Conservation (phyloP, 2,329 filamentous ascomycete genomes). For the Arthroderma uncinatum region DNA sequence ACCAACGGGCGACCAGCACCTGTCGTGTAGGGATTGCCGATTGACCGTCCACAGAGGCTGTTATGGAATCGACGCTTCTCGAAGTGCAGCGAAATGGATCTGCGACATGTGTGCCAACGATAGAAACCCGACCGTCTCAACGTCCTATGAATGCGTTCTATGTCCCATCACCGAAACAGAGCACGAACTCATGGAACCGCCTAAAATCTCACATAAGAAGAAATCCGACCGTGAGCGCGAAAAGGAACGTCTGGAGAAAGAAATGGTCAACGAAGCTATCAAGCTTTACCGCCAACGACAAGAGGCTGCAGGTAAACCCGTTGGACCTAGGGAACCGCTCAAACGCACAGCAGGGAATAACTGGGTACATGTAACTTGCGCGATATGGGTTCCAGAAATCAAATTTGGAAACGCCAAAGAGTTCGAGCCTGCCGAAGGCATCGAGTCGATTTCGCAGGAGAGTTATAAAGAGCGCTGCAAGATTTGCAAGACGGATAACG, state of each 20-base stretch:
- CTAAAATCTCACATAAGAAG: conserved; percentile 70
- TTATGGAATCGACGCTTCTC: conserved; percentile 69
- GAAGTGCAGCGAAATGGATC: conserved; percentile 68
- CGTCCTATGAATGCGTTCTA: conserved; percentile 84
- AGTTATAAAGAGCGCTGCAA: conserved; percentile 72
- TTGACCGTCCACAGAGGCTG: conserved; percentile 84
- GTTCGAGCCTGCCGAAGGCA: conserved; percentile 78
- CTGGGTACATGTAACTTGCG: conserved; percentile 93
- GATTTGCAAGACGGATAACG: conserved; percentile 59
- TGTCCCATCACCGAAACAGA: conserved; percentile 75
- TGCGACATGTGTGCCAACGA: conserved; percentile 97
- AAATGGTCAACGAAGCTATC: conserved; percentile 65
- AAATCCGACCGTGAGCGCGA: conserved; percentile 87
- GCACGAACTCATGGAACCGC: conserved; percentile 71
- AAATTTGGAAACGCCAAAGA: conserved; percentile 79
- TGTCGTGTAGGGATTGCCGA: conserved; percentile 77
- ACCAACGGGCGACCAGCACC: conserved; percentile 56
- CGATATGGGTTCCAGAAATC: conserved; percentile 82
- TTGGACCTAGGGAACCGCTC: conserved; percentile 75
- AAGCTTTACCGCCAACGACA: conserved; percentile 78
- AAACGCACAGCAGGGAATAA: conserved; percentile 95
- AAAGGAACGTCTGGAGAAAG: conserved; percentile 74
- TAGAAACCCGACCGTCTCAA: conserved; percentile 82
- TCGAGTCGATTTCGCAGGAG: conserved; percentile 64
- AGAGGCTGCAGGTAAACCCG: conserved; percentile 68